phyloP scores from a whole-genome alignment of 2,329 filamentous ascomycete genomes.

The Calonectria ilicicola region DNA sequence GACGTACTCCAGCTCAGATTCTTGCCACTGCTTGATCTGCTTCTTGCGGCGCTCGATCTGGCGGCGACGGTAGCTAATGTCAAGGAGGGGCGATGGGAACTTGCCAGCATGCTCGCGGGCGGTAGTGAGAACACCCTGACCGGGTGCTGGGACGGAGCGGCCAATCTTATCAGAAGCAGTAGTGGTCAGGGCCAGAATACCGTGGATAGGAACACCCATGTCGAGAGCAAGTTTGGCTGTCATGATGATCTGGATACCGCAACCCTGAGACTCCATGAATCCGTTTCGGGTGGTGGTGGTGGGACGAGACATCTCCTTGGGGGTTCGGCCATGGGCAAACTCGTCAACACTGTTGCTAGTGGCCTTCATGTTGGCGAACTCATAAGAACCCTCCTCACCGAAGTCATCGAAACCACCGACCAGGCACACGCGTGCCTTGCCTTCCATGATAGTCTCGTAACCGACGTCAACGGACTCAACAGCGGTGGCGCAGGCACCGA shows the following conservation, averaged over 20 bases:
- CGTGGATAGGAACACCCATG: constrained; percentile 98
- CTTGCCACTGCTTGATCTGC: constrained; percentile 97
- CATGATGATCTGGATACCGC: constrained; percentile 99
- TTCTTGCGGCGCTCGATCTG: constrained; percentile 94
- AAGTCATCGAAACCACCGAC: constrained; percentile 99
- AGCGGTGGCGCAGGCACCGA: constrained; percentile 96
- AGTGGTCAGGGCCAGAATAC: constrained; percentile 90
- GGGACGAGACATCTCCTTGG: constrained; percentile 96
- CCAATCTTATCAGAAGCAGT: constrained; percentile 99
- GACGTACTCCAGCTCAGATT: constrained; percentile 92
- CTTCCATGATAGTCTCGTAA: constrained; percentile 98
- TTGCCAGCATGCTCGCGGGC: constrained; percentile 91
- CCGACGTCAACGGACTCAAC: constrained; percentile 98
- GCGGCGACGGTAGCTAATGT: constrained; percentile 96
- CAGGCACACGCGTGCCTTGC: constrained; percentile 96
- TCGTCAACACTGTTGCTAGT: constrained; percentile 98
- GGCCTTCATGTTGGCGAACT: constrained; percentile 99
- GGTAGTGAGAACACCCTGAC: constrained; percentile 95
- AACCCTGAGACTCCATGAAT: constrained; percentile 99
- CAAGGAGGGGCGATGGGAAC: constrained; percentile 94
- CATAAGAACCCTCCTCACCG: constrained; percentile 98
- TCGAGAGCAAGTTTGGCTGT: constrained; percentile 94
- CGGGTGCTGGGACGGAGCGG: constrained; percentile 94
- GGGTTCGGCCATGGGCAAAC: constrained; percentile 93
- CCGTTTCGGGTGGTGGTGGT: constrained; percentile 97